Evolutionary conservation across 73 alveolate species (phyloP).

Genomic region (Paramecium primaurelia): DNA sequence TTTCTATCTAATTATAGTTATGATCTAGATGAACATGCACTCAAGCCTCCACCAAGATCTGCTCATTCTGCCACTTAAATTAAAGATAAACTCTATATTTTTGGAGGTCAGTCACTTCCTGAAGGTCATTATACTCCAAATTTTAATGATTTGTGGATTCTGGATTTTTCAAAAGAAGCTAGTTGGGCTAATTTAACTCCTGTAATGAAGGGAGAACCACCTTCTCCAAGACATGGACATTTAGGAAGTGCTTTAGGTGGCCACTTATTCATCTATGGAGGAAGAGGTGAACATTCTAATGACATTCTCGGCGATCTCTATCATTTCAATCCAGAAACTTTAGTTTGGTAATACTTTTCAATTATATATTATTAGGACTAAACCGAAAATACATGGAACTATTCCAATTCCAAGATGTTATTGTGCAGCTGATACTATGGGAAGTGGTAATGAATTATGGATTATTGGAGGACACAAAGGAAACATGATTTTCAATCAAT

Average conservation of each 20-base stretch:
- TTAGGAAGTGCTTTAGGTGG: background rate
- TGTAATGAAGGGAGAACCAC: constrained; percentile 49
- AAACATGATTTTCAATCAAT: background rate
- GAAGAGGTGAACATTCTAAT: constrained; percentile 50
- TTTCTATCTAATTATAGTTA: background rate
- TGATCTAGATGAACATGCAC: constrained; percentile 24
- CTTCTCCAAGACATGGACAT: constrained; percentile 64
- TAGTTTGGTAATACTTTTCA: background rate
- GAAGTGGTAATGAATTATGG: constrained; percentile 30
- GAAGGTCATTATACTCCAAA: background rate
- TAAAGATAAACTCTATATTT: constrained; percentile 57
- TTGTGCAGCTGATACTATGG: constrained; percentile 42
- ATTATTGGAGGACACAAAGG: constrained; percentile 42
- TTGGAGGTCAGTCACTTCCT: constrained; percentile 54
- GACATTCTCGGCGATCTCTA: constrained; percentile 38
- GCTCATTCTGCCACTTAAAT: constrained; percentile 58
- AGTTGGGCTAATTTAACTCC: constrained; percentile 41
- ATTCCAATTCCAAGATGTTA: constrained; percentile 61
- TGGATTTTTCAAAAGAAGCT: constrained; percentile 46
- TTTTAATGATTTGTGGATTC: constrained; percentile 57
- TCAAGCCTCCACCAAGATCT: constrained; percentile 57
- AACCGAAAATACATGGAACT: constrained; percentile 55
- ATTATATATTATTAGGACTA: background rate
- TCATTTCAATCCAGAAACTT: constrained; percentile 46
- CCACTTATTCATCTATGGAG: constrained; percentile 43